Evolutionary conservation across 768 basidiomycete genomes (phyloP).

Genomic region (Artomyces pyxidatus): DNA sequence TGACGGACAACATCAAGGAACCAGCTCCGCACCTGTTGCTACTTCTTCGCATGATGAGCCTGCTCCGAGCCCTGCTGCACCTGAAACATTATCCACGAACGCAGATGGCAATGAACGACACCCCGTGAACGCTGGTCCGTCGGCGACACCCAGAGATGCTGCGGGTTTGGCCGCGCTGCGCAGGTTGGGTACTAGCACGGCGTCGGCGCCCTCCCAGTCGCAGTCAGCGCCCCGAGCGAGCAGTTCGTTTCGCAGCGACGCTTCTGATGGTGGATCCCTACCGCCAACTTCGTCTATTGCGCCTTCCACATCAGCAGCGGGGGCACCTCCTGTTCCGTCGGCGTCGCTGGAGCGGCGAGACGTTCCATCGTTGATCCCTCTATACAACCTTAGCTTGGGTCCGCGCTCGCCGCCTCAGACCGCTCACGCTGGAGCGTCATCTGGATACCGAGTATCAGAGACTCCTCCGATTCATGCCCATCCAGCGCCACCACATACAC

Average conservation of each 20-base stretch:
- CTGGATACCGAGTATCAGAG: neutral
- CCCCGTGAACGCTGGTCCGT: conserved; percentile 11
- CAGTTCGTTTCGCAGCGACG: neutral
- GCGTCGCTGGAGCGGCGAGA: conserved; percentile 11
- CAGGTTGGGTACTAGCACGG: conserved; percentile 27
- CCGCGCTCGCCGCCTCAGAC: conserved; percentile 4
- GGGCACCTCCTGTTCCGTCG: conserved; percentile 9
- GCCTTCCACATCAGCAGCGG: conserved; percentile 1
- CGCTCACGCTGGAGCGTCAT: neutral
- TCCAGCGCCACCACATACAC: neutral
- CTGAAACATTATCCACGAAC: conserved; percentile 3
- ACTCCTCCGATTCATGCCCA: neutral
- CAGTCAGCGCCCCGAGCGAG: neutral
- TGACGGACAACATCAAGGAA: conserved; percentile 1
- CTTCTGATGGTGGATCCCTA: no score
- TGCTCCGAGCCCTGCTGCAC: neutral
- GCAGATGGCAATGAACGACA: conserved; percentile 3
- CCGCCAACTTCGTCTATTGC: neutral
- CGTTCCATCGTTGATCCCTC: conserved; percentile 31
- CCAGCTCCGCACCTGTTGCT: neutral
- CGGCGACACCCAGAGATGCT: conserved; percentile 37
- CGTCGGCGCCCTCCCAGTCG: conserved; percentile 7
- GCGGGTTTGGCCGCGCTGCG: conserved; percentile 64
- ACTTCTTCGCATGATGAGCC: neutral
- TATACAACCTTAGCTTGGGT: conserved; percentile 26